Base-by-base conservation (phyloP, 2,329 filamentous ascomycete genomes). In the Neofusicoccum laricinum region DNA sequence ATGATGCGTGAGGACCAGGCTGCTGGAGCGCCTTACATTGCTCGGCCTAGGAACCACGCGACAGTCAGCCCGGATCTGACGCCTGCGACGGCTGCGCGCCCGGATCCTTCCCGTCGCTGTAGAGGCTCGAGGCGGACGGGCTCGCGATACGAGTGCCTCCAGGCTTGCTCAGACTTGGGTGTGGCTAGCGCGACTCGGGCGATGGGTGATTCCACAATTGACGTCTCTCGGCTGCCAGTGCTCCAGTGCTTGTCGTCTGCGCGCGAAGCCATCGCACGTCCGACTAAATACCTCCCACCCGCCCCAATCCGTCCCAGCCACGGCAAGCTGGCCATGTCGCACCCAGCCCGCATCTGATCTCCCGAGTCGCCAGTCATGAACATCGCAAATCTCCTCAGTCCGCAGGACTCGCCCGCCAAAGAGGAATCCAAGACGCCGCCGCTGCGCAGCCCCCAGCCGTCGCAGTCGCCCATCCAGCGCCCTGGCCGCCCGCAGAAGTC, bases 351-450 rank as follows among this genome's bases (percentile, higher is more conserved):
- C 19, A 43, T 21, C 53, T 57, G 53, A 57, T n/a, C 36, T 8
- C 32, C n/a, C 11, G 12, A 43, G 19, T n/a, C 8, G 34, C 19
- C 32, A n/a, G 30, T 19, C 48, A 82, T 83, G 81, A 78, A 83
- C 69, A 83, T 82, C 76, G 80, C 80, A 70, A 79, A 78, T 51
- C 73, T 83, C 59, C 70, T 83, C 59, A 82, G 80, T 70, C 80
- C 81, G 43, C 78, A 80, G 67, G 79, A 81, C 65, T 78, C 78
- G 69, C 73, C 79, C 59, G 71, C 75, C 48, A 69, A 68, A 65
- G 76, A 77, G 53, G 53, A 57, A 43, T 50, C 73, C 76, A 25
- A 71, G 74, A 51, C 74, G 72, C 43, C 71, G 73, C 53, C 53
- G 53, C 53, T 57, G 53, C 53, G 53, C 53, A 57, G 53, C 34